Base-by-base conservation (phyloP, 78 protist genomes). In the Dictyostelium discoideum region DNA sequence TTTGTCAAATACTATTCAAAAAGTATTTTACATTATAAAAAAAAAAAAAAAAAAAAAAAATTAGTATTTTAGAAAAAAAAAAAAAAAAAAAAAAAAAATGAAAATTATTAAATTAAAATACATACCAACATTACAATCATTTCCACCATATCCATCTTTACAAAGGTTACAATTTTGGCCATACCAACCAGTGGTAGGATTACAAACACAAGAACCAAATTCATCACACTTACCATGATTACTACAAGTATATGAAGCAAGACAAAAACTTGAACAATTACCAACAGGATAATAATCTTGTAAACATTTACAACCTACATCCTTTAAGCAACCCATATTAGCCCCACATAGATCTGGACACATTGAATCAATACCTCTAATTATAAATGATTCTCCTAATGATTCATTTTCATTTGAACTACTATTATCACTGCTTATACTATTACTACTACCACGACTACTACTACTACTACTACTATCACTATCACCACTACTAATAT, bases 191-290 rank as follows among this genome's bases (percentile, higher is more conserved):
- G 87, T 78, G 0, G 42, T 46, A 26, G 32, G 32, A 26, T 40
- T 18, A 84, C 94, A 88, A 14, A 63, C 18, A 81, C 94, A 88
- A 24, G 14, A 7, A 0, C 94, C 94, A 88, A 80, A 46, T 5
- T n/a, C 72, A n/a, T 40, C 63, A 48, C 94, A 88, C 11, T 9
- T 26, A 20, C 94, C 94, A 29, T 88, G 78, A 3, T 69, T 72
- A 9, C 16, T 26, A 48, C 94, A 88, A 22, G 86, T 80, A 29
- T 39, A 63, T 8, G 20, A 5, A 1, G 86, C 50, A 1, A 39
- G 18, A 48, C 94, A 88, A 63, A 44, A 48, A 6, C 16, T 22
- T 2, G 39, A 16, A 18, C 94, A 88, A 4, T 37, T 54, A 3
- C 24, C 69, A 44, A 24, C 5, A 4, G 94, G 94, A 48, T 88